Evolutionary conservation across 2,329 filamentous ascomycete species (phyloP), one percentile per base, ranked within the genome.

Genomic region (Hysterium pulicare): DNA sequence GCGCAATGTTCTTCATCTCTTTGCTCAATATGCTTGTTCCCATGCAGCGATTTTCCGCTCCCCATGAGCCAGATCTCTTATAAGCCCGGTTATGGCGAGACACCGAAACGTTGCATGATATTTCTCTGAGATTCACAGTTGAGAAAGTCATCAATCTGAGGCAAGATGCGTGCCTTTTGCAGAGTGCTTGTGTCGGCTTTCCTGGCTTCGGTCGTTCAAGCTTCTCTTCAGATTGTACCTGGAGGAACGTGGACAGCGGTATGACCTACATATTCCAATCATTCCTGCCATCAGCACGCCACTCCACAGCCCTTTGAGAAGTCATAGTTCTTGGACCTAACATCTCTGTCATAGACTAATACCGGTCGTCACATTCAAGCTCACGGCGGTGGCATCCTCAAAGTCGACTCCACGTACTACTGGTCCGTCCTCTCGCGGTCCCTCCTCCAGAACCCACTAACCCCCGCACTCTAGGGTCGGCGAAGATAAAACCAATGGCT

Each of bases 401-500:
- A 78, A 51, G 76, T 78, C 2, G 71, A 73, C 33, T 71, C 68
- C 8, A 76, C 73, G 0, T 87, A 80, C 68, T 87, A 86, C 66
- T 66, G 61, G 62, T 64, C 53, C 17, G 46, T n/a, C 19, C 23
- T 19, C 24, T 40, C 28, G 9, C 39, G 38, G 4, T 31, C 16
- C 24, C 24, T 28, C 13, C 24, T 28, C 24, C 24, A 7, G 28
- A 32, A 11, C 16, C n/a, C 20, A 35, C 4, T 6, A 5, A 3
- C 16, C 20, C 6, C 16, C 13, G 19, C 16, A 9, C 17, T 24
- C 20, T 22, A 75, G 82, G 66, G 77, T 86, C 24, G 84, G 84
- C 13, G 83, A 87, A 59, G 83, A 86, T 65, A 86, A 86, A 60
- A 77, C 78, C 1, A 66, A 76, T n/a, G 81, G 82, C 19, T 74